Evolutionary conservation across 2,329 filamentous ascomycete species (phyloP), one percentile per base, ranked within the genome.

Genomic region (Trichoderma endophyticum): DNA sequence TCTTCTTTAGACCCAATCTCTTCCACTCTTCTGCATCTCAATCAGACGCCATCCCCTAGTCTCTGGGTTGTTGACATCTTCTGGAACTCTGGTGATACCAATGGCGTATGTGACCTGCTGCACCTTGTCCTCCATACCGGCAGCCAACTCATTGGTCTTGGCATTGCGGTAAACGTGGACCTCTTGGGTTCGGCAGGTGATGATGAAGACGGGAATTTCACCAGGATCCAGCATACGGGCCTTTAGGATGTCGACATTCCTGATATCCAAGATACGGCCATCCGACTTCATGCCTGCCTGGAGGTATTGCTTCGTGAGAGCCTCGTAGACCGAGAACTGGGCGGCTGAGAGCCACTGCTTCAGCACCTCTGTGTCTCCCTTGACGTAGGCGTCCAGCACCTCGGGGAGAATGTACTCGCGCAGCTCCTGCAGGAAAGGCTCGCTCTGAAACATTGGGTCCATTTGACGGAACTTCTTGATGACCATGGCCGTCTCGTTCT

Each of bases 91-190:
- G 4, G 96, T 99, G 73, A 99, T 92, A 77, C 96, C 96, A 77
- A 99, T 98, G 74, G 95, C 96, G 79, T 99, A 99, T 2, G 96
- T 98, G 76, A 99, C 96, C 76, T 97, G 91, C 83, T 99, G 96
- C 28, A 99, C 96, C 84, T 95, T 97, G 83, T 99, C 96, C 83
- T 99, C 96, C 94, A 98, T 98, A 57, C 96, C 96, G 14, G 95
- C 95, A 3, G 95, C 95, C 62, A 99, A 89, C 82, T 98, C 87
- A 75, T 91, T 91, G 1, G 92, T 92, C 87, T 99, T 98, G 72
- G 92, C 90, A 75, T 98, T 97, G 74, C 93, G 90, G 85, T 98
- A 99, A 18, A 98, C 95, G 80, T 99, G 96, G 12, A 99, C 95
- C 83, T 99, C 96, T 81, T 99, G 96, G 12, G 96, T 98, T 75